A percentile compares a stretch with the other conserved stretches of the same genome.
Conservation (phyloP, 31 red algal genomes). For the Asparagopsis taxiformis region DNA sequence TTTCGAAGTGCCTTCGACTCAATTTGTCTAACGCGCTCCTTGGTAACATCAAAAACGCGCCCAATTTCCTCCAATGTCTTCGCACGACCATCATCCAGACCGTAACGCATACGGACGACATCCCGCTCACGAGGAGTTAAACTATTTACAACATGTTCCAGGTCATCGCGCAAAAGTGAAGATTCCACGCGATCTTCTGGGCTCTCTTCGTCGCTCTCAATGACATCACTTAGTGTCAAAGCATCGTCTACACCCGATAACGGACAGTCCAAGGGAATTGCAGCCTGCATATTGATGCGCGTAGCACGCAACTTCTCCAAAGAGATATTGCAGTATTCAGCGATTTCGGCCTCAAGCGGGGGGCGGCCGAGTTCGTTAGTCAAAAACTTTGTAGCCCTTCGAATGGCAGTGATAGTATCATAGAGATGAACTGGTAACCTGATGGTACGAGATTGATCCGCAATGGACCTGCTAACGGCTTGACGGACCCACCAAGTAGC, state of each 20-base stretch:
- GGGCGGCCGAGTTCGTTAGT: constrained; percentile 62
- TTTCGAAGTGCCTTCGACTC: constrained; percentile 83
- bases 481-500: constrained; percentile 98
- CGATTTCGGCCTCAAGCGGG: constrained; percentile 65
- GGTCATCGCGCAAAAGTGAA: constrained; percentile 69
- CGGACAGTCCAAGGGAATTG: constrained; percentile 72
- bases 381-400: constrained; percentile 37
- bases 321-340: constrained; percentile 62
- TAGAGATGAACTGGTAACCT: constrained; percentile 90
- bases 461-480: constrained; percentile 73
- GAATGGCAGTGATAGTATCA: constrained; percentile 64
- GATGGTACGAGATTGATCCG: constrained; percentile 75
- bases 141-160: constrained; percentile 69
- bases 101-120: constrained; percentile 93
- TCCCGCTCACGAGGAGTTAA: constrained; percentile 72
- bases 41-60: constrained; percentile 71
- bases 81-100: constrained; percentile 81
- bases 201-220: constrained; percentile 50
- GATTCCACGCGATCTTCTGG: constrained; percentile 75
- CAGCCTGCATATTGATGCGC: constrained; percentile 33
- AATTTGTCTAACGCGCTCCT: constrained; percentile 93
- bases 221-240: constrained; percentile 71
- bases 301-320: constrained; percentile 46
- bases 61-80: constrained; percentile 96
- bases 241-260: constrained; percentile 29